Evolutionary conservation across 108 stramenopile genomes (phyloP), one percentile per base, ranked within the genome.

Genomic region (Cylindrotheca fusiformis): DNA sequence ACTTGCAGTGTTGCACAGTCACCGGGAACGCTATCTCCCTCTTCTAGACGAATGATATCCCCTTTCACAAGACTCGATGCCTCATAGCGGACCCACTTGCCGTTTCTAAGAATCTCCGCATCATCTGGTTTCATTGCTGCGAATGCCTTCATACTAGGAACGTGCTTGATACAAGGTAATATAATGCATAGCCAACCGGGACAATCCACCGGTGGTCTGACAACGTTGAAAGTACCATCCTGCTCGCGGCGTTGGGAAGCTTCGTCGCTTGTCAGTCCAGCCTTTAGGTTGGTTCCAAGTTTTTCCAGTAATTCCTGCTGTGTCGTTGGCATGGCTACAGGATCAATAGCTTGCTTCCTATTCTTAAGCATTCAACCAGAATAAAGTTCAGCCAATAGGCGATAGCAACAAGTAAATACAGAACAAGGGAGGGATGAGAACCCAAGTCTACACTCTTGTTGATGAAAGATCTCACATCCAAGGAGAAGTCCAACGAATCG

Each of bases 21-120:
- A 0, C 89, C 93, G 3, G 93, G 93, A 20, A 94, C 84, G 6
- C 84, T 51, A 49, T 94, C 93, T 21, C 87, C 90, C 58, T 89
- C 93, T 44, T 79, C 84, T 65, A 94, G 60, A 58, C 85, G 75
- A 41, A 94, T 72, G 17, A 91, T 74, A 63, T 94, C 93, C 0
- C 93, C 93, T 18, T 36, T 4, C 6, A 89, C 90, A 49, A 94
- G 67, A 49, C 76, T 75, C 23, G 82, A 68, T 1, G 81, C 78
- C 71, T 94, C 93, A 62, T 94, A 94, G 32, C 93, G 84, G 8
- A 90, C 76, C 88, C 88, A 94, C 63, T 65, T 66, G 0, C 74
- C 72, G 64, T 89, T 84, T 50, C 89, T 66, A 48, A 84, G 26
- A 0, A 94, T 82, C 50, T 94, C 90, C 21, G 93, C 93, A 67